Evolutionary conservation across 2,329 filamentous ascomycete genomes (phyloP), one percentile per base, ranked within the genome.

Genomic region (Trichophyton simii): DNA sequence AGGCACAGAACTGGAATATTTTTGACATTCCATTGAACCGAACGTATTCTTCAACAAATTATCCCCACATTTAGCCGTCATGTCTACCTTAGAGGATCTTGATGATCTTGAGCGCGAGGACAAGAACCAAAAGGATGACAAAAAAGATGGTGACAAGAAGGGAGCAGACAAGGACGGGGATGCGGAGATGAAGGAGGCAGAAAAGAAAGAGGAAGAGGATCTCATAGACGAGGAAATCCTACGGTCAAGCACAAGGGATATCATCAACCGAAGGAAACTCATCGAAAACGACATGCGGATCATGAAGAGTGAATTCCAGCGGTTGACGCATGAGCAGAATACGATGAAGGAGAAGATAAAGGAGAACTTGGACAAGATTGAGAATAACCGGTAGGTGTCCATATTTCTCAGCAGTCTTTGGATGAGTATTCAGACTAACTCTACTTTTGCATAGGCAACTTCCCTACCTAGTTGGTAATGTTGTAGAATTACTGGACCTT

Each of bases 311-410:
- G 94, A 99, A 77, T 91, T 85, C 70, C 91, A 96, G 73, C 87
- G 94, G 68, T 81, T 99, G 78, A 88, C 87, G 70, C 94, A 99
- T 71, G 94, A 99, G 78, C 96, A 96, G 79, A 85, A 87, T 58
- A 87, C 89, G 57, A 99, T 99, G 94, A 86, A 86, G 62, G 92
- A 97, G 76, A 97, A 96, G 81, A 97, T 99, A 76, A 97, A 96
- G 82, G 94, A 99, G 74, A 99, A 99, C 72, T 79, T 89, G 71
- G 95, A 99, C 68, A 99, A 99, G 84, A 99, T 99, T 71, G 91
- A 95, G 68, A 97, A 99, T 78, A 99, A 99, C 80, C 85, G 91
- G 91, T 95, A 79, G 67, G 81, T 68, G 54, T 61, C 20, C 9
- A 25, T 59, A 7, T 38, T 38, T 13, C 6, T 13, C 34, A 4